Conservation (phyloP, 345 rosid genomes). For the Populus nigra region DNA sequence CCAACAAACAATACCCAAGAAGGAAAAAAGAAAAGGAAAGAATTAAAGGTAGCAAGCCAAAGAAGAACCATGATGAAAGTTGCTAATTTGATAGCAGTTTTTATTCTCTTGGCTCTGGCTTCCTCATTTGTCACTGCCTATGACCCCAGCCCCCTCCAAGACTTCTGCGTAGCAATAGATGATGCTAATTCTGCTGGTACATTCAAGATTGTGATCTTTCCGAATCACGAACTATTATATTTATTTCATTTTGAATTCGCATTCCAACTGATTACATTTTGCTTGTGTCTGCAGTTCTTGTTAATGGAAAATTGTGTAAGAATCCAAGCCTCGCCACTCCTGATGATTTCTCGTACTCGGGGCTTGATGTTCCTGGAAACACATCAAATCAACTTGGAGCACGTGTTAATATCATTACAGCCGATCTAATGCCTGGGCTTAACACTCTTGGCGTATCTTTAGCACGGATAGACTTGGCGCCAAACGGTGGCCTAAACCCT, state of each 20-base stretch:
- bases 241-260: not conserved
- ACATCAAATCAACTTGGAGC: not conserved
- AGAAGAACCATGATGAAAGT: not conserved
- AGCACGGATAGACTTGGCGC: not conserved
- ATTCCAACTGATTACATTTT: not conserved
- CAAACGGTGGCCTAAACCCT: conserved; percentile 17
- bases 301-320: no score
- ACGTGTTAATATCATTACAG: not conserved
- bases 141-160: conserved; percentile 17
- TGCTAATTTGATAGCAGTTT: not conserved
- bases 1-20: not conserved
- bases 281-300: not conserved
- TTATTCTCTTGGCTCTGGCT: not conserved
- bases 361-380: not conserved
- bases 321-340: not conserved
- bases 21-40: not conserved
- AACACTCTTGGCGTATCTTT: not conserved
- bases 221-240: not conserved
- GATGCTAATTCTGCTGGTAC: not conserved
- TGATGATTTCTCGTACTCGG: not conserved
- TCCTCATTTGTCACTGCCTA: conserved; percentile 2
- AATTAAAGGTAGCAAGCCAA: not conserved
- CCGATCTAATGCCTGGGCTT: not conserved
- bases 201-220: not conserved
- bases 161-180: conserved; percentile 7